These are phyloP conservation scores for Tetramitus jugosus DNA, from an alignment of 208 protist genomes.

Conservation along the genomic window DNA sequence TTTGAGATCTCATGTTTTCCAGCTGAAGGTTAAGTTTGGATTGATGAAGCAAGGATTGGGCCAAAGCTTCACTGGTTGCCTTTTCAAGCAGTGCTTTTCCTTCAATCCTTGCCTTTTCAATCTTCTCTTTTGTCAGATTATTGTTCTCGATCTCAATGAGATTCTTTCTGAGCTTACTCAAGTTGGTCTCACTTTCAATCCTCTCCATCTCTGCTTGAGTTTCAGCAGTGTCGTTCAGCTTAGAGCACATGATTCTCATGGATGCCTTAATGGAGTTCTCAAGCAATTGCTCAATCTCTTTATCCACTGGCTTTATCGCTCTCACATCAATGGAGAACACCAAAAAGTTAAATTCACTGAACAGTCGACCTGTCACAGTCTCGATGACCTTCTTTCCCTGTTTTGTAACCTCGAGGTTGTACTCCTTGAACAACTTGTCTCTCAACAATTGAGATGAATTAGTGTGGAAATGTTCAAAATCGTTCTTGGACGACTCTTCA, in stretches of 20 bases:
- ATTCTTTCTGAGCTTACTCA: neutral
- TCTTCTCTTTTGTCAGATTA: neutral
- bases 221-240: conserved; percentile 1
- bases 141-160: neutral
- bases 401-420: neutral
- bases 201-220: neutral
- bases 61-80: neutral
- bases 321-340: neutral
- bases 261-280: neutral
- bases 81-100: neutral
- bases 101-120: conserved; percentile 12
- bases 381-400: neutral
- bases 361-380: neutral
- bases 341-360: conserved; percentile 1
- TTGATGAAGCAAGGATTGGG: neutral
- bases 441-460: conserved; percentile 52
- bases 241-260: neutral
- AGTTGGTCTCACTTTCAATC: neutral
- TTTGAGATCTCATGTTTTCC: neutral
- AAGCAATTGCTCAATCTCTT: neutral
- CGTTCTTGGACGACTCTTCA: conserved; percentile 55
- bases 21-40: neutral
- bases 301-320: neutral
- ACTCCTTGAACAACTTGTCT: conserved; percentile 53
- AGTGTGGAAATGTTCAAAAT: conserved; percentile 77